Evolutionary conservation across 345 rosid genomes (phyloP).

Genomic region (Arabis alpina): DNA sequence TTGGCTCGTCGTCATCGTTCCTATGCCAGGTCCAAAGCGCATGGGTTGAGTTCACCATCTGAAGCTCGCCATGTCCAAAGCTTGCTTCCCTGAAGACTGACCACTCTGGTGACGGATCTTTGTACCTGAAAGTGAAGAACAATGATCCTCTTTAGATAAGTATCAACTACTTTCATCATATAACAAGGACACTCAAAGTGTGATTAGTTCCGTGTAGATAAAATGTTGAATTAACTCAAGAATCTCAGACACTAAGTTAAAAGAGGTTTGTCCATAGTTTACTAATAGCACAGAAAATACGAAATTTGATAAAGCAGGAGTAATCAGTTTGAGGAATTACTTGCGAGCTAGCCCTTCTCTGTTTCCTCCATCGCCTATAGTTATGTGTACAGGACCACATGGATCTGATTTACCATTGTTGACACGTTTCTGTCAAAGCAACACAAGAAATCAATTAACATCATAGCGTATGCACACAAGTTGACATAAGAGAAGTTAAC

Average conservation of each 20-base stretch:
- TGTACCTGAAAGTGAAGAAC: slow-evolving; percentile 49
- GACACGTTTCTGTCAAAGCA: slow-evolving; percentile 65
- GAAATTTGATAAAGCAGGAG: neutral
- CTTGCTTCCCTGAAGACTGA: slow-evolving; percentile 96
- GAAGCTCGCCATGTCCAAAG: slow-evolving; percentile 94
- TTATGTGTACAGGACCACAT: slow-evolving; percentile 83
- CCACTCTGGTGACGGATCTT: slow-evolving; percentile 80
- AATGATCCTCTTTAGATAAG: neutral
- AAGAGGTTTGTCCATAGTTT: neutral
- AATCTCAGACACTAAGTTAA: slow-evolving; percentile 5
- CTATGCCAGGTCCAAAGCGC: slow-evolving; percentile 97
- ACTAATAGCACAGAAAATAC: neutral
- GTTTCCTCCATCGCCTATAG: slow-evolving; percentile 96
- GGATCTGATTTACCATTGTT: slow-evolving; percentile 64
- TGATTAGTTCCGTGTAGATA: slow-evolving; percentile 5
- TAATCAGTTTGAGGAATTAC: slow-evolving; percentile 46
- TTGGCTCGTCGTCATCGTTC: slow-evolving; percentile 94
- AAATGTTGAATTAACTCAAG: slow-evolving; percentile 25
- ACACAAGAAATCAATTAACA: slow-evolving; percentile 18
- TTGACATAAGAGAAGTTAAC: neutral
- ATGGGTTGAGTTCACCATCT: slow-evolving; percentile 74
- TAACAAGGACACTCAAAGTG: neutral
- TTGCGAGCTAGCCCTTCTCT: slow-evolving; percentile 83
- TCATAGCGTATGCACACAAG: slow-evolving; percentile 13
- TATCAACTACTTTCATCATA: slow-evolving; percentile 15